A percentile compares a stretch with the other conserved stretches of the same genome.
Conservation (phyloP, 441 rosid genomes). For the Eruca vesicaria region DNA sequence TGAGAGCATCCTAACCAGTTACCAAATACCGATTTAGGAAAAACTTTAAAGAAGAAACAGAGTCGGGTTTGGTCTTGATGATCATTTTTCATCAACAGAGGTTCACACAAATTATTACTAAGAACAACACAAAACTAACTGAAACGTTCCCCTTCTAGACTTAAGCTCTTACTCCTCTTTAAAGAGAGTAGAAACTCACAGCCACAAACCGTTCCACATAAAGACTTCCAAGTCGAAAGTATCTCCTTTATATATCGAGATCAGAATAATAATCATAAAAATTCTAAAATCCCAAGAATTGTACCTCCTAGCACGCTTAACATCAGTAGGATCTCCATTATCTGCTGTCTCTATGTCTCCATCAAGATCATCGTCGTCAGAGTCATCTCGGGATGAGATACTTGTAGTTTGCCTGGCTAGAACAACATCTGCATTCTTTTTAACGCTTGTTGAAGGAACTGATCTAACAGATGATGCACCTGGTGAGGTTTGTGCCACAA, state of each 20-base stretch:
- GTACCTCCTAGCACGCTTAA: constrained; percentile 85
- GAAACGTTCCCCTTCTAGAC: neutral
- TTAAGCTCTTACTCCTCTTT: neutral
- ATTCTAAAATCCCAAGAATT: neutral
- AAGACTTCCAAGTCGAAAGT: neutral
- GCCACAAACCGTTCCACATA: neutral
- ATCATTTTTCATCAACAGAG: neutral
- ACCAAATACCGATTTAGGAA: neutral
- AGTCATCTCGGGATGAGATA: constrained; percentile 89
- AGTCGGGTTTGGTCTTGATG: neutral
- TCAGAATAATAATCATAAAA: no score
- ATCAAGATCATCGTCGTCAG: constrained; percentile 89
- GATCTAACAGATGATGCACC: constrained; percentile 37
- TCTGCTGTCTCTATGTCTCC: constrained; percentile 79
- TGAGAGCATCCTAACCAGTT: constrained; percentile 70
- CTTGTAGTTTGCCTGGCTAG: constrained; percentile 74
- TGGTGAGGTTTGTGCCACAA: constrained; percentile 42
- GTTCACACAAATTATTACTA: neutral
- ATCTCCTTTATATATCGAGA: no score
- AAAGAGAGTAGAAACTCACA: neutral
- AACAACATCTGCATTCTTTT: constrained; percentile 44
- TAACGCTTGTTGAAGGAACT: constrained; percentile 37
- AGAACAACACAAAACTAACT: neutral
- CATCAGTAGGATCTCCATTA: constrained; percentile 60
- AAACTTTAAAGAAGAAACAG: neutral